Percentiles rank a stretch among this genome's conserved stretches.
These are phyloP conservation scores for Phytophthora parvispora DNA, from an alignment of 352 stramenopile genomes.

Conservation along the genomic window DNA sequence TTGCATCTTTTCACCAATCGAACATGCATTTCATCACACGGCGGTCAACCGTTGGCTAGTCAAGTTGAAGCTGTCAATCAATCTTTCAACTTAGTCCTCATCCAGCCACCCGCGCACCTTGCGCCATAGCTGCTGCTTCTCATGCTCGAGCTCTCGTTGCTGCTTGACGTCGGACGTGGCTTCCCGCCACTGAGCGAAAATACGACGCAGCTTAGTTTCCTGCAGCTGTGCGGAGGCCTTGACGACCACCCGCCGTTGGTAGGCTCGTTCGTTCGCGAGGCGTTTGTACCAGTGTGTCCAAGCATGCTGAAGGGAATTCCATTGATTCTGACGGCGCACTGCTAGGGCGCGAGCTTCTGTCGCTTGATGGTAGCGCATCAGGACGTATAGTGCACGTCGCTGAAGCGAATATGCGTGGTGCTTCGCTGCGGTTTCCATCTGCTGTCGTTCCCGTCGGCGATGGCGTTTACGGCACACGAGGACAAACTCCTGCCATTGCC, in stretches of 20 bases:
- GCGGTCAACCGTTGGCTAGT: not conserved
- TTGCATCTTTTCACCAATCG: not conserved
- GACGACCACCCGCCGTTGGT: constrained; percentile 18
- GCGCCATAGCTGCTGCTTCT: constrained; percentile 70
- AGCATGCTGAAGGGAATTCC: constrained; percentile 35
- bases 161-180: constrained; percentile 32
- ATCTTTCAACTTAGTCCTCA: constrained; percentile 29
- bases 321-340: constrained; percentile 39
- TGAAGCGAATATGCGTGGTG: constrained; percentile 27
- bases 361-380: constrained; percentile 26
- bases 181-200: constrained; percentile 45
- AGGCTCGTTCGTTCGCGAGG: constrained; percentile 8
- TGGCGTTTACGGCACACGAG: constrained; percentile 19
- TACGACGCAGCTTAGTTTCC: constrained; percentile 17
- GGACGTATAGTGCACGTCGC: constrained; percentile 16
- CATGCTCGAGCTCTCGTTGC: constrained; percentile 37
- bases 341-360: constrained; percentile 30
- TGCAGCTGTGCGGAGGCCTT: constrained; percentile 15
- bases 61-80: constrained; percentile 5
- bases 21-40: not conserved
- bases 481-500: constrained; percentile 50
- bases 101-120: constrained; percentile 76
- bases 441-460: constrained; percentile 31
- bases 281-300: constrained; percentile 43
- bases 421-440: constrained; percentile 27